Base-by-base conservation (phyloP, 2,329 filamentous ascomycete species). In the Diplodia corticola region DNA sequence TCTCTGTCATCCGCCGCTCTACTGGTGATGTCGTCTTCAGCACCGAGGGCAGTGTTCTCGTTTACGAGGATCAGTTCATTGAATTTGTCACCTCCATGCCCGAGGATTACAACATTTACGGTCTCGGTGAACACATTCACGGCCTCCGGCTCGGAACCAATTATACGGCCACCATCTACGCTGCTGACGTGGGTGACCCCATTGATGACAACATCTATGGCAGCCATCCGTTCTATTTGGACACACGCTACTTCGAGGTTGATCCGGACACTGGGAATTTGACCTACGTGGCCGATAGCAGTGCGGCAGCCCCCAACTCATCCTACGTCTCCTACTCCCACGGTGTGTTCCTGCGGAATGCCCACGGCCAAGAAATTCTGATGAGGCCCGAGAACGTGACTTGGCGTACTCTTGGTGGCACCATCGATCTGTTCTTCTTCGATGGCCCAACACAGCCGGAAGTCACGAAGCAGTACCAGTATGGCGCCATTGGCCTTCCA, bases 341-440 rank as follows among this genome's bases (percentile, higher is more conserved):
- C 71, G 91, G 91, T 30, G 87, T 94, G 1, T 94, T 91, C 73
- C 80, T 91, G 20, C 85, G 92, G 40, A 95, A 93, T 73, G 84
- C 88, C 1, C 91, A 95, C 73, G 88, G 86, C 1, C 89, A 92
- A 76, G 91, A 95, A 69, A 80, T 92, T 7, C 77, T 92, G 2
- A 81, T 93, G 68, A 80, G 82, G 17, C 81, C 88, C 0, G 81
- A 84, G 1, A 87, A 86, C 68, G 82, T 93, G 67, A 92, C 89
- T 0, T 93, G 89, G 89, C 84, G 90, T 70, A 84, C 88, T 0
- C 78, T 96, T 0, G 92, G 92, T 63, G 92, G 92, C 24, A 88
- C 84, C 60, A 86, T 95, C 64, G 91, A 95, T 73, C 80, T 95
- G 20, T 93, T 91, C 76, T 91, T 95, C 78, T 91, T 90, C 72